A percentile compares a stretch with the other conserved stretches of the same genome.
phyloP scores from a whole-genome alignment of 805 yeast species.

The Pichia paraexigua region DNA sequence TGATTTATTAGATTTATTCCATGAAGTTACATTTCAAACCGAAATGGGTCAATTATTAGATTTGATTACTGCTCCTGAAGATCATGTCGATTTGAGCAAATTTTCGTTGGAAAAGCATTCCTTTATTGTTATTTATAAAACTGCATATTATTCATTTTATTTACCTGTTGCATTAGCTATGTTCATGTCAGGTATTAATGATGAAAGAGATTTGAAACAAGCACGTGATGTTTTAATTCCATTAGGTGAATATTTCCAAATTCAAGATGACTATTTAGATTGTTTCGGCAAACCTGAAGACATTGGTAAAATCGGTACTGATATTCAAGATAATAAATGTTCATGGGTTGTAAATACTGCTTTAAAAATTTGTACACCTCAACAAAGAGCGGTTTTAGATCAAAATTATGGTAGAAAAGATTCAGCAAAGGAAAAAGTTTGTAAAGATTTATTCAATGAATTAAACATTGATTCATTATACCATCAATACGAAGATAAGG shows the following conservation, averaged over 20 bases:
- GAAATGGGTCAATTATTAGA: constrained; percentile 96
- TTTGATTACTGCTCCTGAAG: constrained; percentile 95
- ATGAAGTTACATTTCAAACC: constrained; percentile 95
- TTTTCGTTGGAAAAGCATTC: constrained; percentile 87
- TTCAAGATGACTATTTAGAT: constrained; percentile 95
- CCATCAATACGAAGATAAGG: constrained; percentile 72
- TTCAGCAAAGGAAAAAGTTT: constrained; percentile 52
- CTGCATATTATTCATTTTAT: constrained; percentile 96
- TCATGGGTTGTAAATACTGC: constrained; percentile 97
- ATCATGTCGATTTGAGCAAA: constrained; percentile 78
- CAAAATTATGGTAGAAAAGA: constrained; percentile 86
- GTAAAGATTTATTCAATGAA: constrained; percentile 67
- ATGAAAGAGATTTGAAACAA: constrained; percentile 73
- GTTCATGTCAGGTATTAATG: constrained; percentile 77
- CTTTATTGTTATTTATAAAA: constrained; percentile 91
- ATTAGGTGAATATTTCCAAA: constrained; percentile 96
- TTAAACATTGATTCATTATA: constrained; percentile 65
- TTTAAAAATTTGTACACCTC: constrained; percentile 63
- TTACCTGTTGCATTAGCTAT: constrained; percentile 96
- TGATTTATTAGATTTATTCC: constrained; percentile 88
- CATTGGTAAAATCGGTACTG: constrained; percentile 98
- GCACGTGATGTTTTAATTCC: constrained; percentile 84
- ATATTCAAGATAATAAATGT: constrained; percentile 96
- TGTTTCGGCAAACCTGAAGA: constrained; percentile 96
- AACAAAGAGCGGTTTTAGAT: constrained; percentile 77